phyloP scores from a whole-genome alignment of 805 yeast species.

The Candida bentonensis region DNA sequence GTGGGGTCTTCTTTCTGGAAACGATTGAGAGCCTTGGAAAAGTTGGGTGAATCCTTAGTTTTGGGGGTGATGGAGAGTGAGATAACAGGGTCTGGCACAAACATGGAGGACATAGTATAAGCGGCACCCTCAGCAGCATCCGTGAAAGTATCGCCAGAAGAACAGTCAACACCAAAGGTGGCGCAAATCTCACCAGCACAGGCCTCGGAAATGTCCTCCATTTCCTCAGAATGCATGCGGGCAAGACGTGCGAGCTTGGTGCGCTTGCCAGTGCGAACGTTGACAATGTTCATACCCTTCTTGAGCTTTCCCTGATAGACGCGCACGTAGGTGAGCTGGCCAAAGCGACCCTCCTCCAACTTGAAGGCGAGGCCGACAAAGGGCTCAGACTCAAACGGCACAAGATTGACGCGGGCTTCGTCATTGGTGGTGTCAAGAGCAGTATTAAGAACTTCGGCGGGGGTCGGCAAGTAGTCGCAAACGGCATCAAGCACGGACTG shows the following conservation, averaged over 20 bases:
- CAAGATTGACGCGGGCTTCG: conserved; percentile 57
- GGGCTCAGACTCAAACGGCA: conserved; percentile 62
- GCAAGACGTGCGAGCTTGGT: conserved; percentile 88
- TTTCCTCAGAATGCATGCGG: conserved; percentile 97
- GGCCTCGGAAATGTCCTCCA: conserved; percentile 94
- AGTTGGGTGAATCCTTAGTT: conserved; percentile 72
- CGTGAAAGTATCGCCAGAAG: conserved; percentile 96
- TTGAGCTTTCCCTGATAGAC: conserved; percentile 92
- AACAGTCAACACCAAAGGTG: conserved; percentile 96
- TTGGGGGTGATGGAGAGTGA: conserved; percentile 84
- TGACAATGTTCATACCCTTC: conserved; percentile 80
- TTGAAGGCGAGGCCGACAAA: conserved; percentile 97
- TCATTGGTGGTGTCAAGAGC: conserved; percentile 59
- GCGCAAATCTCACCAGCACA: conserved; percentile 99
- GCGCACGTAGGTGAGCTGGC: conserved; percentile 92
- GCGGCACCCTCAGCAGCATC: conserved; percentile 73
- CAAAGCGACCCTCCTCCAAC: conserved; percentile 95
- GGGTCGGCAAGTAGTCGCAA: conserved; percentile 90
- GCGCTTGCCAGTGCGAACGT: conserved; percentile 84
- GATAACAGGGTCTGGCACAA: conserved; percentile 96
- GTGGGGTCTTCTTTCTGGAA: conserved; percentile 99
- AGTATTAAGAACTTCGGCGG: conserved; percentile 81
- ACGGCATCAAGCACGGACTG: conserved; percentile 95
- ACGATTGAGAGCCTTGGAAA: conserved; percentile 92
- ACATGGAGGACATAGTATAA: conserved; percentile 95